Conservation (phyloP, 2,329 filamentous ascomycete genomes). For the Colletotrichum godetiae region DNA sequence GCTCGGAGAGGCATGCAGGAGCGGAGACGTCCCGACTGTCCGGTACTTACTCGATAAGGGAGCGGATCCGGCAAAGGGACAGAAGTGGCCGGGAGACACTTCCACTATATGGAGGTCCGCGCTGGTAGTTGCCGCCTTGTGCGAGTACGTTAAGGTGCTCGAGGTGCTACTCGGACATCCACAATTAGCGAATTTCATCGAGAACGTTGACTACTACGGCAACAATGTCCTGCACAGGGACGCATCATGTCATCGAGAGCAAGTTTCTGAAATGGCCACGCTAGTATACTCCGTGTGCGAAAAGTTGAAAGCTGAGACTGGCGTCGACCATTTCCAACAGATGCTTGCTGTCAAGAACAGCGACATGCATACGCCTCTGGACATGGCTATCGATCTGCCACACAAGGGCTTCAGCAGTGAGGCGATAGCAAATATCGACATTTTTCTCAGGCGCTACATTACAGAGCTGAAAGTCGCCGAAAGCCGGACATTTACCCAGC, state of each 20-base stretch:
- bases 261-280: not conserved
- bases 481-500: constrained; percentile 1
- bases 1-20: constrained; percentile 35
- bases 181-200: constrained; percentile 34
- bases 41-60: constrained; percentile 38
- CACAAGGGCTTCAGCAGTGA: constrained; percentile 17
- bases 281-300: constrained; percentile 34
- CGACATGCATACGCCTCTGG: constrained; percentile 23
- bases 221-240: constrained; percentile 28
- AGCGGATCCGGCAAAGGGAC: constrained; percentile 37
- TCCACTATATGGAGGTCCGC: constrained; percentile 35
- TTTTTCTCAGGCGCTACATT: not conserved
- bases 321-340: constrained; percentile 33
- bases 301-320: constrained; percentile 30
- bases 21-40: constrained; percentile 33
- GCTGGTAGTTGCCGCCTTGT: constrained; percentile 22
- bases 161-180: constrained; percentile 36
- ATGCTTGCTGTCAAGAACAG: constrained; percentile 28
- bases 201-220: constrained; percentile 34
- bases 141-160: constrained; percentile 11
- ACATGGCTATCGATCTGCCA: constrained; percentile 12
- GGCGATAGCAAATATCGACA: not conserved
- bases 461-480: not conserved
- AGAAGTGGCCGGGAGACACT: constrained; percentile 6
- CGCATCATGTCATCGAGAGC: not conserved